Conservation (phyloP, 768 basidiomycete species). For the Auriscalpium vulgare region DNA sequence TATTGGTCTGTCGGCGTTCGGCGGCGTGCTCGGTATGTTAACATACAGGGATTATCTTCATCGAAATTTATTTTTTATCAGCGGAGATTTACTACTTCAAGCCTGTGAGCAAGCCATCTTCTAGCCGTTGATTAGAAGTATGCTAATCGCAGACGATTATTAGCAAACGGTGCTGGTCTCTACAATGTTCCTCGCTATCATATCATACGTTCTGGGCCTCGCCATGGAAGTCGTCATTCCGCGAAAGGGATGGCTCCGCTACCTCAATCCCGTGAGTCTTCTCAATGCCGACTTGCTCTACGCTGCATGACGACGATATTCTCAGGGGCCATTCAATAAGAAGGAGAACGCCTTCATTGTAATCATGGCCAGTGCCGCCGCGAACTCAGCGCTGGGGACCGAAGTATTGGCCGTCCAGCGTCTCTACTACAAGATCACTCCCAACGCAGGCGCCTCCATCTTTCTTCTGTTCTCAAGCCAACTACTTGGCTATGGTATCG, state of each 20-base stretch:
- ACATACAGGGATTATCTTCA: too few species aligned
- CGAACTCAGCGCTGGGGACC: conserved; percentile 44
- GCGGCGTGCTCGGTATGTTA: conserved; percentile 39
- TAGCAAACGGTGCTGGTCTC: conserved; percentile 47
- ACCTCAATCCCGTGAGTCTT: conserved; percentile 43
- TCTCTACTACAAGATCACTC: conserved; percentile 37
- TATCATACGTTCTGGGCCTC: conserved; percentile 43
- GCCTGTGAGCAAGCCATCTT: conserved; percentile 27
- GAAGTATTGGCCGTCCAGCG: conserved; percentile 46
- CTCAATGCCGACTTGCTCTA: too few species aligned
- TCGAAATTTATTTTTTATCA: conserved; percentile 12
- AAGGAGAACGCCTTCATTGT: conserved; percentile 53
- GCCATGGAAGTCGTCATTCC: conserved; percentile 40
- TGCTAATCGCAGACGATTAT: background rate
- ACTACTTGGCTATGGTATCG: conserved; percentile 45
- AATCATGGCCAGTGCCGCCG: conserved; percentile 49
- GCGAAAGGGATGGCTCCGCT: conserved; percentile 34
- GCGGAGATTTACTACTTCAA: conserved; percentile 59
- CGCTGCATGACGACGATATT: background rate
- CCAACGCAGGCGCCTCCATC: conserved; percentile 37
- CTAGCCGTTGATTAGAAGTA: background rate
- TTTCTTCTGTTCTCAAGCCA: conserved; percentile 32
- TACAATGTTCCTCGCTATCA: conserved; percentile 44
- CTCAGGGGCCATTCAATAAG: conserved; percentile 48
- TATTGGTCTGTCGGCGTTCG: conserved; percentile 39